These are phyloP conservation scores for Fraxinus latifolia DNA, from an alignment of 305 asterid species.

Conservation along the genomic window DNA sequence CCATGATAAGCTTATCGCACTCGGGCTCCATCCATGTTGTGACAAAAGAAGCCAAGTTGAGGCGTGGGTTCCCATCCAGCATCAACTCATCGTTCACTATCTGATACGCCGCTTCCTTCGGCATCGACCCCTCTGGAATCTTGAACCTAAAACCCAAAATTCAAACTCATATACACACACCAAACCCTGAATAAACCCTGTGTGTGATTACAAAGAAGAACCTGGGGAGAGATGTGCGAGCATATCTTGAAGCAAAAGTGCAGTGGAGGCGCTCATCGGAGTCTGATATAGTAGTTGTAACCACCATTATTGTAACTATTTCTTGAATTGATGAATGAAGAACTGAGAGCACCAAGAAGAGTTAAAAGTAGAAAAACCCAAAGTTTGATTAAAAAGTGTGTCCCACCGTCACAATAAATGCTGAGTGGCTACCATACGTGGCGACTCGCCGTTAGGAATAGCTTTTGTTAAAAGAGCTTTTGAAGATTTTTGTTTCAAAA, in stretches of 20 bases:
- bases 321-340: not conserved
- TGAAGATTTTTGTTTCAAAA: no score
- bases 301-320: constrained; percentile 28
- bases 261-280: constrained; percentile 41
- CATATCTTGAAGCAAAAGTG: constrained; percentile 72
- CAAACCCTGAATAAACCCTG: not conserved
- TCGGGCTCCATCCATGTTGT: constrained; percentile 89
- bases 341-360: not conserved
- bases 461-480: no score
- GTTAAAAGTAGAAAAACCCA: not conserved
- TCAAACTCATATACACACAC: not conserved
- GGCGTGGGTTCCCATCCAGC: constrained; percentile 74
- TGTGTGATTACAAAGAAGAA: constrained; percentile 1
- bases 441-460: not conserved
- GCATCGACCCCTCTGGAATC: constrained; percentile 52
- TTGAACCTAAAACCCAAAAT: constrained; percentile 35
- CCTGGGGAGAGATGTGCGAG: constrained; percentile 58
- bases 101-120: constrained; percentile 76
- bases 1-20: constrained; percentile 64
- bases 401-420: not conserved
- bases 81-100: constrained; percentile 65
- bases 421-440: not conserved
- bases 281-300: constrained; percentile 38
- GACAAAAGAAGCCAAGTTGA: constrained; percentile 67
- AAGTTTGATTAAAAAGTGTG: not conserved